A percentile compares a stretch with the other conserved stretches of the same genome.
Evolutionary conservation across 2,329 filamentous ascomycete genomes (phyloP).

Genomic region (Exophiala mesophila): DNA sequence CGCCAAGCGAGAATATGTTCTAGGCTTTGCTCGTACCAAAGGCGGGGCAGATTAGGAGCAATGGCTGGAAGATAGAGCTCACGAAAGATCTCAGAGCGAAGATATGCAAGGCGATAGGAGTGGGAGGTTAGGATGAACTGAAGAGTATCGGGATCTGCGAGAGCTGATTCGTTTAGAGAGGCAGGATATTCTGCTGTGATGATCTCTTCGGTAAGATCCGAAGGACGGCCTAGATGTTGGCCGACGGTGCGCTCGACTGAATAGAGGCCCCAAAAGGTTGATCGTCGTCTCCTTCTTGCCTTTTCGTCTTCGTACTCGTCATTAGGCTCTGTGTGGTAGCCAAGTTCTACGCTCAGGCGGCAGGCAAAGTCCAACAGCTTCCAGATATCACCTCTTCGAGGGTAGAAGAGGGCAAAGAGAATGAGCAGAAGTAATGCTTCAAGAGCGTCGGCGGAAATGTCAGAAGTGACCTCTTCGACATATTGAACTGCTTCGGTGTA

Average conservation of each 20-base stretch:
- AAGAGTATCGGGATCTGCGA: constrained; percentile 18
- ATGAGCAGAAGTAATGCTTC: constrained; percentile 29
- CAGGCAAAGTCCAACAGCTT: constrained; percentile 30
- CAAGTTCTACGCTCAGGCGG: constrained; percentile 31
- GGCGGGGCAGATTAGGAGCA: constrained; percentile 24
- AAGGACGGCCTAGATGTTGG: constrained; percentile 35
- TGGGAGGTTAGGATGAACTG: constrained; percentile 31
- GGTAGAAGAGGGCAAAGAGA: constrained; percentile 28
- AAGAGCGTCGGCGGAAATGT: constrained; percentile 27
- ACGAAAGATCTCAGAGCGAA: constrained; percentile 35
- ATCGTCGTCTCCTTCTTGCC: constrained; percentile 24
- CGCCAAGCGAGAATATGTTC: constrained; percentile 25
- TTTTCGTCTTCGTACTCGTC: constrained; percentile 27
- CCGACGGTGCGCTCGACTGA: constrained; percentile 35
- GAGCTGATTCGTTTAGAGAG: constrained; percentile 14
- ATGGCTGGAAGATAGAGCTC: constrained; percentile 30
- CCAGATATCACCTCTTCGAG: constrained; percentile 29
- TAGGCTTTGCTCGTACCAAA: constrained; percentile 29
- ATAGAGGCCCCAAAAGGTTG: constrained; percentile 36
- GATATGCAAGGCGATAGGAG: constrained; percentile 35
- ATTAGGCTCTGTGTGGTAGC: constrained; percentile 32
- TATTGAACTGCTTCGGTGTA: constrained; percentile 29
- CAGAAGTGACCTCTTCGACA: constrained; percentile 31
- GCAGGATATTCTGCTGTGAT: constrained; percentile 35
- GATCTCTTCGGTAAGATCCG: constrained; percentile 35